Conservation (phyloP, 2,329 filamentous ascomycete species). For the Dothistroma septosporum region DNA sequence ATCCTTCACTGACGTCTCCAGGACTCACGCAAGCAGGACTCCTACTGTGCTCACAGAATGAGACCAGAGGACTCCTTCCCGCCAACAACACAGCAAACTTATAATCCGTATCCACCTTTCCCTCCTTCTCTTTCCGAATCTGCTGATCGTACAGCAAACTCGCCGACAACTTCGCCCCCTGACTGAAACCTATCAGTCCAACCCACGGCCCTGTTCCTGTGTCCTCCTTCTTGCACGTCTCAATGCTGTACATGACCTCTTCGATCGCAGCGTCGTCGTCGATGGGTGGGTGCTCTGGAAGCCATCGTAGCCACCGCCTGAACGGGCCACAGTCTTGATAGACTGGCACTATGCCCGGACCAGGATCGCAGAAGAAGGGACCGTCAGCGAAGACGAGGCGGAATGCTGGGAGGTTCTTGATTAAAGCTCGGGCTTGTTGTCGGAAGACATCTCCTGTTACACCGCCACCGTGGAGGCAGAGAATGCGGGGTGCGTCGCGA, state of each 20-base stretch:
- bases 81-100: slow-evolving; percentile 61
- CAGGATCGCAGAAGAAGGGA: slow-evolving; percentile 60
- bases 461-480: slow-evolving; percentile 78
- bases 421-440: slow-evolving; percentile 59
- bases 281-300: slow-evolving; percentile 52
- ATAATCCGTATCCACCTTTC: slow-evolving; percentile 42
- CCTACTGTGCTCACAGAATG: slow-evolving; percentile 43
- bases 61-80: slow-evolving; percentile 57
- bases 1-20: slow-evolving; percentile 44
- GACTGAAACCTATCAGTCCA: slow-evolving; percentile 49
- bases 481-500: slow-evolving; percentile 56
- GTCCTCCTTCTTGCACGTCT: slow-evolving; percentile 45
- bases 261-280: slow-evolving; percentile 48
- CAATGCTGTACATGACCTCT: slow-evolving; percentile 45
- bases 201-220: slow-evolving; percentile 46
- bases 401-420: slow-evolving; percentile 54
- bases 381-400: slow-evolving; percentile 70
- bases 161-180: slow-evolving; percentile 47
- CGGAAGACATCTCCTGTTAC: slow-evolving; percentile 67
- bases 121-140: slow-evolving; percentile 43
- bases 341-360: slow-evolving; percentile 59
- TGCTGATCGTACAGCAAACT: slow-evolving; percentile 57
- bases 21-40: slow-evolving; percentile 38
- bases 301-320: slow-evolving; percentile 60
- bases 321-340: slow-evolving; percentile 66